phyloP scores from a whole-genome alignment of 1,284 basidiomycete species.

The Melampsora americana region DNA sequence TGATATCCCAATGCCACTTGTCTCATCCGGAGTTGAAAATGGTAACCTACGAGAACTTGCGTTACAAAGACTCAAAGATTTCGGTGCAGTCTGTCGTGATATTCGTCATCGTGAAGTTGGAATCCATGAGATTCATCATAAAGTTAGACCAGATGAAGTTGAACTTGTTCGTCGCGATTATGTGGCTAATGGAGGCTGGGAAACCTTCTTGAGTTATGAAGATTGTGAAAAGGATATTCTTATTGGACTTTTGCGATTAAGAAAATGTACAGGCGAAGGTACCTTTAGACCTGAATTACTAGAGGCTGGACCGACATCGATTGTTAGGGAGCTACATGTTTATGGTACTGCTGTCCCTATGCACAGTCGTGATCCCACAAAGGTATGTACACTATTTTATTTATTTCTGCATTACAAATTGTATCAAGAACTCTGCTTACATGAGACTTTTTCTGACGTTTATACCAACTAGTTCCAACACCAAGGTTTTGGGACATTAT shows the following conservation, averaged over 20 bases:
- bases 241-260: conserved; percentile 82
- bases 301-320: conserved; percentile 76
- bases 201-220: conserved; percentile 98
- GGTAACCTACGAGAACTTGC: conserved; percentile 96
- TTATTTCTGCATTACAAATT: neutral
- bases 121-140: conserved; percentile 97
- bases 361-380: conserved; percentile 93
- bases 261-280: conserved; percentile 85
- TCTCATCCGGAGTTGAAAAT: conserved; percentile 95
- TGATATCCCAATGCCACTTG: conserved; percentile 91
- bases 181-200: conserved; percentile 93
- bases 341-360: conserved; percentile 98
- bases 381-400: conserved; percentile 53
- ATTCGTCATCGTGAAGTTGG: conserved; percentile 98
- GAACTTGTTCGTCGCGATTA: conserved; percentile 97
- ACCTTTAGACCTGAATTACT: conserved; percentile 93
- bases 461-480: conserved; percentile 50
- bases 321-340: conserved; percentile 96
- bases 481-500: conserved; percentile 87
- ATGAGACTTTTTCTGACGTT: conserved; percentile 34
- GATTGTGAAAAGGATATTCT: conserved; percentile 96
- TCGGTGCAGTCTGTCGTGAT: conserved; percentile 94
- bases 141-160: conserved; percentile 90
- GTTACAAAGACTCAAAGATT: conserved; percentile 96
- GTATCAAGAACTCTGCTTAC: neutral